Evolutionary conservation across 352 stramenopile species (phyloP).

Genomic region (Globisporangium rhizosaccharum): DNA sequence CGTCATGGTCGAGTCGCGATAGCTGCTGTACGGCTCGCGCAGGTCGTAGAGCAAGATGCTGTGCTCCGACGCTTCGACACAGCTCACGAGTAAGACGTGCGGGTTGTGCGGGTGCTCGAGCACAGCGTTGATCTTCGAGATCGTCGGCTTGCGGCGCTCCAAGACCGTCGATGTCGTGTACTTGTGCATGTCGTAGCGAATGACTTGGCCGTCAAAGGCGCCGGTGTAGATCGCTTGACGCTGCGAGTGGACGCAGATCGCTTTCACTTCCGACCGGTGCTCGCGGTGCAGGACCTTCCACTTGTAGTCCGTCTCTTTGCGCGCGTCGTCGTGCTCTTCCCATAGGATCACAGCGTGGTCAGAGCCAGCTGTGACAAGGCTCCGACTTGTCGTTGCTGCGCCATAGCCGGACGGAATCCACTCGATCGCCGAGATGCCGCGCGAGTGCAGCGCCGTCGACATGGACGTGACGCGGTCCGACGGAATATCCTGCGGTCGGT

Average conservation of each 20-base stretch:
- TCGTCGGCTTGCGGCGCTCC: slow-evolving; percentile 67
- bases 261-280: slow-evolving; percentile 69
- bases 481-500: slow-evolving; percentile 40
- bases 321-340: slow-evolving; percentile 47
- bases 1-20: slow-evolving; percentile 43
- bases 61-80: slow-evolving; percentile 56
- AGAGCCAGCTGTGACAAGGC: slow-evolving; percentile 60
- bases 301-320: slow-evolving; percentile 42
- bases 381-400: slow-evolving; percentile 30
- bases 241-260: slow-evolving; percentile 76
- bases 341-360: slow-evolving; percentile 76
- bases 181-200: slow-evolving; percentile 67
- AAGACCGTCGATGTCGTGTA: slow-evolving; percentile 35
- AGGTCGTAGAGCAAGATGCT: slow-evolving; percentile 74
- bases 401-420: slow-evolving; percentile 61
- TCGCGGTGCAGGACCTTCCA: slow-evolving; percentile 65
- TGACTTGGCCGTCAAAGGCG: slow-evolving; percentile 61
- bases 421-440: slow-evolving; percentile 61
- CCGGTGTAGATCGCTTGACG: slow-evolving; percentile 61
- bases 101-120: slow-evolving; percentile 82
- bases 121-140: slow-evolving; percentile 82
- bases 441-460: slow-evolving; percentile 48
- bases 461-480: slow-evolving; percentile 52
- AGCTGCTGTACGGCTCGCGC: slow-evolving; percentile 36
- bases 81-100: slow-evolving; percentile 71